Conservation (phyloP, 257 asterid genomes). For the Fraxinus quadrangulata region DNA sequence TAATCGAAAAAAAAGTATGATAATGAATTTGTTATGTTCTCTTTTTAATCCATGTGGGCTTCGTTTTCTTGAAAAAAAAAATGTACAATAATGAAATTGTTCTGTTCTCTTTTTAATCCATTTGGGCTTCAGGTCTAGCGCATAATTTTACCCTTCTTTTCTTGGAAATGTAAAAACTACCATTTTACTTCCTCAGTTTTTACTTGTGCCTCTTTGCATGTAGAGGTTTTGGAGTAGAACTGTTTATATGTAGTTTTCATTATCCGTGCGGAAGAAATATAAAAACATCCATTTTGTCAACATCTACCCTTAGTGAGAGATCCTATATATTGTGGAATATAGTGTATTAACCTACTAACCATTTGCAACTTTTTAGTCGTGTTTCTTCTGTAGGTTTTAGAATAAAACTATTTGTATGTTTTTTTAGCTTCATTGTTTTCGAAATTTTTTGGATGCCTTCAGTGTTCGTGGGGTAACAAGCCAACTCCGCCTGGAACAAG, state of each 20-base stretch:
- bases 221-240: not conserved
- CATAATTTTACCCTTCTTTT: no score
- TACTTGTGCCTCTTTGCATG: not conserved
- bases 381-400: not conserved
- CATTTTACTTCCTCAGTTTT: not conserved
- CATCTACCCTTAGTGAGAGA: not conserved
- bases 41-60: no score
- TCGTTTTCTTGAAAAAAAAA: no score
- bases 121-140: no score
- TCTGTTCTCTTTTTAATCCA: no score
- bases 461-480: slow-evolving; percentile 59
- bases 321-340: not conserved
- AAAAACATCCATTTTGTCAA: not conserved
- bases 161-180: not conserved
- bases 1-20: not conserved
- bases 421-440: not conserved
- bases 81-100: no score
- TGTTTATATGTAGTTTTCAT: not conserved
- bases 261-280: not conserved
- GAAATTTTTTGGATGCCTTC: not conserved
- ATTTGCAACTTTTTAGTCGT: not conserved
- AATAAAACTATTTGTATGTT: not conserved
- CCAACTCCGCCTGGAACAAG: slow-evolving; percentile 52
- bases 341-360: not conserved
- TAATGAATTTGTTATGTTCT: no score